A percentile compares a stretch with the other conserved stretches of the same genome.
Evolutionary conservation across 805 yeast genomes (phyloP).

Genomic region (Candida mattraensis): DNA sequence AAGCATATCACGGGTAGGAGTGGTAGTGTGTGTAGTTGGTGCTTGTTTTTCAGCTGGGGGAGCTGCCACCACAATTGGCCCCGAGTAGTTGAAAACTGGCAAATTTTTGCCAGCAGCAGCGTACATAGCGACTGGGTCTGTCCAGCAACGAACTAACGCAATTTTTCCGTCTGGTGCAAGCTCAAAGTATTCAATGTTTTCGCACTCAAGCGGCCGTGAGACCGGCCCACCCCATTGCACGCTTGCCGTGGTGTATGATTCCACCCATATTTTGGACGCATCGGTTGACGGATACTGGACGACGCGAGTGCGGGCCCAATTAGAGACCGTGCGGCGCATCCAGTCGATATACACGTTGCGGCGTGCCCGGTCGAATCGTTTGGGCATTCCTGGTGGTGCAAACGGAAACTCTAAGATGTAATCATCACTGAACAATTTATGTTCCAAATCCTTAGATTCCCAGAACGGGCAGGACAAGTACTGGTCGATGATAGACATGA

Average conservation of each 20-base stretch:
- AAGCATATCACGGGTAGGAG: too few relatives aligned
- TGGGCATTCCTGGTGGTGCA: conserved; percentile 6
- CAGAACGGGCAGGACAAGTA: conserved; percentile 3
- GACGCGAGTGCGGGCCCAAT: background rate
- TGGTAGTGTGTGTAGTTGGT: conserved; percentile 1
- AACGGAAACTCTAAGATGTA: conserved; percentile 5
- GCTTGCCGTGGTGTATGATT: conserved; percentile 4
- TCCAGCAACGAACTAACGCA: conserved; percentile 4
- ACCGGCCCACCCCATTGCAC: conserved; percentile 7
- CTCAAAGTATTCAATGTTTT: conserved; percentile 7
- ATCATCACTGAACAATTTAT: conserved; percentile 1
- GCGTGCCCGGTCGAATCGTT: conserved; percentile 1
- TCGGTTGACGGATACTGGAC: conserved; percentile 3
- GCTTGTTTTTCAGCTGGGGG: conserved; percentile 3
- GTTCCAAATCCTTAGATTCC: conserved; percentile 1
- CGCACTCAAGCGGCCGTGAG: conserved; percentile 1
- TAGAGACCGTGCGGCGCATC: conserved; percentile 4
- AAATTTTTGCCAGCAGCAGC: conserved; percentile 6
- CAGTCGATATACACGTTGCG: conserved; percentile 3
- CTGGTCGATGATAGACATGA: background rate
- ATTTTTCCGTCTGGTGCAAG: conserved; percentile 2
- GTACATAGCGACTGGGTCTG: conserved; percentile 5
- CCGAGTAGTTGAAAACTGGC: conserved; percentile 5
- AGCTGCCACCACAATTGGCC: conserved; percentile 1
- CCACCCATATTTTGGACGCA: conserved; percentile 3